A percentile compares a stretch with the other conserved stretches of the same genome.
These are phyloP conservation scores for Ophiostoma quercus DNA, from an alignment of 2,329 filamentous ascomycete species.

Conservation along the genomic window DNA sequence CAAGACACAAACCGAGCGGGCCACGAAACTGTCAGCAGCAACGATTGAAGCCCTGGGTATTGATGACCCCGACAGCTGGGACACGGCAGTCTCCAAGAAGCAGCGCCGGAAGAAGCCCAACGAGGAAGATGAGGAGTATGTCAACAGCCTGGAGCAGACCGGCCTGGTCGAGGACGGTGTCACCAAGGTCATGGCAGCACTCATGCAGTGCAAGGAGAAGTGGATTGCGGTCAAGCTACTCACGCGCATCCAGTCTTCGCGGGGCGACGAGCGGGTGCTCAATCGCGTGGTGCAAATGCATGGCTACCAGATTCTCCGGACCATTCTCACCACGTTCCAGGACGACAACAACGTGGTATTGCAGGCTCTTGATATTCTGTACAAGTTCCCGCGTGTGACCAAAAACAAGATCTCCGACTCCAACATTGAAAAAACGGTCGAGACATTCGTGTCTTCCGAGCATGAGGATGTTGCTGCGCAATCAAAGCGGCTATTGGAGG, in stretches of 20 bases:
- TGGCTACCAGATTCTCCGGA: conserved; percentile 91
- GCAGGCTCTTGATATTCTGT: conserved; percentile 83
- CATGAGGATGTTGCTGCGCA: conserved; percentile 71
- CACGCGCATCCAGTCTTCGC: conserved; percentile 74
- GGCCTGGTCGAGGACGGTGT: conserved; percentile 76
- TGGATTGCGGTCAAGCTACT: conserved; percentile 98
- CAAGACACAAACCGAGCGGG: conserved; percentile 93
- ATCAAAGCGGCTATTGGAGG: conserved; percentile 66
- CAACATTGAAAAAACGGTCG: conserved; percentile 80
- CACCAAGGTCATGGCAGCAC: conserved; percentile 89
- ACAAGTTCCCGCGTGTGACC: conserved; percentile 82
- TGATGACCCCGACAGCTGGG: conserved; percentile 87
- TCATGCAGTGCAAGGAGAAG: conserved; percentile 98
- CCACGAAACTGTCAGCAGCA: conserved; percentile 81
- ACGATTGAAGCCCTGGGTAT: conserved; percentile 95
- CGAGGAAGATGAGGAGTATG: conserved; percentile 92
- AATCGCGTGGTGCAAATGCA: conserved; percentile 93
- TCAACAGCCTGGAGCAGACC: conserved; percentile 78
- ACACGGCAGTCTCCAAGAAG: conserved; percentile 82
- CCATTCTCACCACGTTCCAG: conserved; percentile 74
- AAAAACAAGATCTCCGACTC: conserved; percentile 96
- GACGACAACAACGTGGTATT: conserved; percentile 86
- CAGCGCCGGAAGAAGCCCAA: conserved; percentile 85
- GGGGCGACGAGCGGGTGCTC: conserved; percentile 75
- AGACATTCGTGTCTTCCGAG: conserved; percentile 60